A percentile compares a stretch with the other conserved stretches of the same genome.
phyloP scores from a whole-genome alignment of 2,329 filamentous ascomycete species.

The Colletotrichum shisoi region DNA sequence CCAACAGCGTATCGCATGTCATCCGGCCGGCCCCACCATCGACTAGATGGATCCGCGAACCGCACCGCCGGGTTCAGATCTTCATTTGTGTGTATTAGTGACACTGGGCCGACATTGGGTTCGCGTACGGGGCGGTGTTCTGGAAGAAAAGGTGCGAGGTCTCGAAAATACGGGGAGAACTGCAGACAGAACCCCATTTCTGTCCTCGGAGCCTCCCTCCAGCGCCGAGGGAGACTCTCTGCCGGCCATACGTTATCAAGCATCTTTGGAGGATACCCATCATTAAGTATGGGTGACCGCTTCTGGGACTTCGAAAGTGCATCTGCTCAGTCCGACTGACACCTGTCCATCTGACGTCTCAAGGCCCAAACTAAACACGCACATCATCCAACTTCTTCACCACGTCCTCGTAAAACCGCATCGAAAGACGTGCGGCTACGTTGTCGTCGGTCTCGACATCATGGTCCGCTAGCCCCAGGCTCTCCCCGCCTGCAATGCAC shows the following conservation, averaged over 20 bases:
- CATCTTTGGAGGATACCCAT: no score
- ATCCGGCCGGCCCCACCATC: no score
- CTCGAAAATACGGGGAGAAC: neutral
- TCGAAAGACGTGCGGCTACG: slow-evolving; percentile 52
- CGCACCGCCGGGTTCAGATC: no score
- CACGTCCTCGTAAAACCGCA: slow-evolving; percentile 55
- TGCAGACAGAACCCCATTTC: neutral
- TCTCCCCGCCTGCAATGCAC: slow-evolving; percentile 50
- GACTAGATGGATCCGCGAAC: no score
- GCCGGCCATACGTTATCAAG: neutral
- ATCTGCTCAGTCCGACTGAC: neutral
- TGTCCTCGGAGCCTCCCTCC: neutral
- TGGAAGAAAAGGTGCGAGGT: neutral
- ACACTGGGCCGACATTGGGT: no score
- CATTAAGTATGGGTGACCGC: neutral
- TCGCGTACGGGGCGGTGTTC: neutral
- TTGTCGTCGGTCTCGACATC: slow-evolving; percentile 54
- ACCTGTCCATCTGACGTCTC: no score
- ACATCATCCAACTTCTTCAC: slow-evolving; percentile 54
- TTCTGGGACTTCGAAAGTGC: neutral
- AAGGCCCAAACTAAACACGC: slow-evolving; percentile 44
- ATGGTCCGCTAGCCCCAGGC: slow-evolving; percentile 48
- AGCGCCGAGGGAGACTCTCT: neutral
- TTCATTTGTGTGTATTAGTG: no score
- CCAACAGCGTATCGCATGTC: neutral